Conservation (phyloP, 2,329 filamentous ascomycete genomes). For the Ceratocystis lukuohia region DNA sequence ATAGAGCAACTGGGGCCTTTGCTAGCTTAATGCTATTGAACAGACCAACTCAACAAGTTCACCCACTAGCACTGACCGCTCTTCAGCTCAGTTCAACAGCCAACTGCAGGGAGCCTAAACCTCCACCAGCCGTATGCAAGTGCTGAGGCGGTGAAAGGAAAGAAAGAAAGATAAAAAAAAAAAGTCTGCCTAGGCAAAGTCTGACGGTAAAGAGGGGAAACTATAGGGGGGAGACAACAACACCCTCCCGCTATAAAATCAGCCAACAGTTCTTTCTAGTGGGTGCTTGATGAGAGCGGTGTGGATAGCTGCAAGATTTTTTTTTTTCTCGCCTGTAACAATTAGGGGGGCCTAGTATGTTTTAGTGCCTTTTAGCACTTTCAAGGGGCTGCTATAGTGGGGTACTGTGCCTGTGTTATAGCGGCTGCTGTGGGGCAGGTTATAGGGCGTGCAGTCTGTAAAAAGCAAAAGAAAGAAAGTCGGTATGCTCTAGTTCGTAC, state of each 20-base stretch:
- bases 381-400: no score
- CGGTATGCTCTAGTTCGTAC: not conserved
- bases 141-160: not conserved
- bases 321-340: not conserved
- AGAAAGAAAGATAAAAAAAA: not conserved
- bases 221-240: not conserved
- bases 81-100: not conserved
- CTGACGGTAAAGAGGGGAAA: no score
- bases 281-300: not conserved
- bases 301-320: not conserved
- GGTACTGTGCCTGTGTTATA: not conserved
- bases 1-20: not conserved
- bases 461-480: not conserved
- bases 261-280: not conserved
- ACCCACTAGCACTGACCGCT: conserved; percentile 2
- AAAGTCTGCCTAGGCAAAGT: not conserved
- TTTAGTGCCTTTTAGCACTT: no score
- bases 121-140: not conserved
- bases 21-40: not conserved
- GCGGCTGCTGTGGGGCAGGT: not conserved
- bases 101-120: not conserved
- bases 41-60: not conserved
- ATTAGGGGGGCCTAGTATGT: no score
- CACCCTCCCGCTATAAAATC: not conserved
- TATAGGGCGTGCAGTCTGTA: not conserved